Base-by-base conservation (phyloP, 2,329 filamentous ascomycete species). In the Septoria petroselini region DNA sequence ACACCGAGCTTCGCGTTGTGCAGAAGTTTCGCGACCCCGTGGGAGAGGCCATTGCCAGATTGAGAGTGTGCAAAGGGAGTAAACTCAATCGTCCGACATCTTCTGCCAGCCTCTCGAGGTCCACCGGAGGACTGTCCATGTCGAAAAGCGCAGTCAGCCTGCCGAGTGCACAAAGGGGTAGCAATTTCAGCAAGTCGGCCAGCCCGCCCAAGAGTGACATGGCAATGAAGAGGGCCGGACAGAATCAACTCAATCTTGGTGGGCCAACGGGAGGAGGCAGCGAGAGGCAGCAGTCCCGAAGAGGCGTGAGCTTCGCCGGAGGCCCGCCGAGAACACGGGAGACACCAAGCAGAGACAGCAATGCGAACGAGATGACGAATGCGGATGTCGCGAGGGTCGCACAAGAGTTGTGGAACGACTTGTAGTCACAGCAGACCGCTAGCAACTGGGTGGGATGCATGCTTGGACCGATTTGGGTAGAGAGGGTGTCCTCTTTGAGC, bases 11-110 rank as follows among this genome's bases (percentile, higher is more conserved):
- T 29, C 57, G 58, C 41, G 62, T 67, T 11, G 65, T 66, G 35
- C 61, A 66, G 50, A 62, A 62, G 40, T 67, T 64, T 48, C 63
- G 62, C 15, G 62, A 66, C 45, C 65, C 65, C 0, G 54, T 65
- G 33, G 58, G 57, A n/a, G 65, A 67, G 38, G 58, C 62, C 3
- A 42, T 65, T 7, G 44, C 50, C n/a, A 53, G 65, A 6, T 43
- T 67, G 40, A 41, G 50, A 25, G 42, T 33, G 6, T 62, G 60
- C 52, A 57, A 58, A 42, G 58, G 57, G 29, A 54, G 51, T 33
- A 53, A 52, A 25, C 44, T 57, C 37, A 44, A 52, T 27, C 50
- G 54, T 27, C 48, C 53, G 19, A 39, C 43, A 7, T 46, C 43
- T 46, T 18, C 33, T 29, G 39, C 38, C 21, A 42, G 27, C 29